Conservation (phyloP, 1,139 yeast species). For the Taphrina pruni region DNA sequence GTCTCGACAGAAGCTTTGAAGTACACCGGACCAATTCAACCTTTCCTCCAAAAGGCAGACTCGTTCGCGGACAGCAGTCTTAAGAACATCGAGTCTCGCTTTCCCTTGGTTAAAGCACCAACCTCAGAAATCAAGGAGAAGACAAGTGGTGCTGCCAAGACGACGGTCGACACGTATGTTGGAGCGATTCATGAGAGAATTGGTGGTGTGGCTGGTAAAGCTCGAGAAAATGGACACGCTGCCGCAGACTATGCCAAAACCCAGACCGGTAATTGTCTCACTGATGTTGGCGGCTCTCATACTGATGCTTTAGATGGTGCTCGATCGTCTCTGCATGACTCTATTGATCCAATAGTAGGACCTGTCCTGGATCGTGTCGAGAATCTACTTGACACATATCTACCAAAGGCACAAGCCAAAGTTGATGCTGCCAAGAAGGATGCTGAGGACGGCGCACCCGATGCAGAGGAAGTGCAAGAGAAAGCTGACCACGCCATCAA, state of each 20-base stretch:
- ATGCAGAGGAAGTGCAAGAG: slow-evolving; percentile 7
- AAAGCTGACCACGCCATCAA: slow-evolving; percentile 21
- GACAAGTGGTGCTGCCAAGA: slow-evolving; percentile 41
- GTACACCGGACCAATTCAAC: slow-evolving; percentile 34
- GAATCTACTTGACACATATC: slow-evolving; percentile 35
- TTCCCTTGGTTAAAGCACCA: slow-evolving; percentile 38
- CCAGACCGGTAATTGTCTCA: slow-evolving; percentile 7
- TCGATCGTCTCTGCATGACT: slow-evolving; percentile 7
- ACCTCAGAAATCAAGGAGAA: slow-evolving; percentile 35
- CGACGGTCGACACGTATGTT: slow-evolving; percentile 40
- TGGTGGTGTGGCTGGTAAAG: slow-evolving; percentile 27
- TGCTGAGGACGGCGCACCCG: slow-evolving; percentile 29
- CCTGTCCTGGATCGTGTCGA: slow-evolving; percentile 36
- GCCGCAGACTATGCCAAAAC: slow-evolving; percentile 23
- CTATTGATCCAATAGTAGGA: slow-evolving; percentile 21
- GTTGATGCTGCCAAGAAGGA: slow-evolving; percentile 18
- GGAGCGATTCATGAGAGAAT: slow-evolving; percentile 35
- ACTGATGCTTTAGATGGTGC: slow-evolving; percentile 6
- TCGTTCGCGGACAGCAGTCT: slow-evolving; percentile 34
- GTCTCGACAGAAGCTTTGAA: slow-evolving; percentile 19
- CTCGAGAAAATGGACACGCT: slow-evolving; percentile 16
- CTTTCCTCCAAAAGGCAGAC: slow-evolving; percentile 37
- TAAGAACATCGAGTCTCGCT: slow-evolving; percentile 30
- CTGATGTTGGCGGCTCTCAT: neutral
- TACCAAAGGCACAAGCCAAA: slow-evolving; percentile 30